Conservation (phyloP, 202 grass and related monocot genomes). For the Sporobolus alterniflorus region DNA sequence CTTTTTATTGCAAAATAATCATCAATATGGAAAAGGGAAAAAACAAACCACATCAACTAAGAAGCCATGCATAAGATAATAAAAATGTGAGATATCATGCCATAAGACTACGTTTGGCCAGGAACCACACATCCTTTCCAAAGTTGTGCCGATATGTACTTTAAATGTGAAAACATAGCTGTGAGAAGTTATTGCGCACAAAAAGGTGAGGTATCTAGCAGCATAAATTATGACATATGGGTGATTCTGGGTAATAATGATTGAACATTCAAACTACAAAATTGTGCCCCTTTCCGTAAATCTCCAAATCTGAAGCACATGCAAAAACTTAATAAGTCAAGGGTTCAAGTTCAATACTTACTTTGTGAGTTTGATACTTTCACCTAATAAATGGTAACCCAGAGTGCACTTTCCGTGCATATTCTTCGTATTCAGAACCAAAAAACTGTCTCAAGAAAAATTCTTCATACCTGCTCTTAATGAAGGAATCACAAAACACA, state of each 20-base stretch:
- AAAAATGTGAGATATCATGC: not conserved
- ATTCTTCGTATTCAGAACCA: slow-evolving; percentile 70
- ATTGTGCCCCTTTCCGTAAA: not conserved
- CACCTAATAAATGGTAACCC: slow-evolving; percentile 93
- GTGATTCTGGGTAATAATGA: not conserved
- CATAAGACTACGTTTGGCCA: slow-evolving; percentile 1
- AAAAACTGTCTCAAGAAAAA: slow-evolving; percentile 99
- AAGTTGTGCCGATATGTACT: not conserved
- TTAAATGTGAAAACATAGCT: slow-evolving; percentile 1
- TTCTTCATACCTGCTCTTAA: slow-evolving; percentile 78
- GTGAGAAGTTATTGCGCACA: not conserved
- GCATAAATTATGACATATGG: not conserved
- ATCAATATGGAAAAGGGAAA: not conserved
- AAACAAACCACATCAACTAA: not conserved
- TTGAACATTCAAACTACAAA: slow-evolving; percentile 28
- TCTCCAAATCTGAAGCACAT: slow-evolving; percentile 8
- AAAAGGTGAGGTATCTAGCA: not conserved
- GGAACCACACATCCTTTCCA: not conserved
- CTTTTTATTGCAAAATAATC: not conserved
- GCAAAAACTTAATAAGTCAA: slow-evolving; percentile 11
- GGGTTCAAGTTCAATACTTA: slow-evolving; percentile 28
- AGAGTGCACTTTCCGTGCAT: slow-evolving; percentile 67
- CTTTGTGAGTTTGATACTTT: slow-evolving; percentile 43
- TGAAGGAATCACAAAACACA: slow-evolving; percentile 59
- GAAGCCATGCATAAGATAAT: slow-evolving; percentile 10